These are phyloP conservation scores for Coriolopsis trogii DNA, from an alignment of 1,284 basidiomycete genomes.

Conservation along the genomic window DNA sequence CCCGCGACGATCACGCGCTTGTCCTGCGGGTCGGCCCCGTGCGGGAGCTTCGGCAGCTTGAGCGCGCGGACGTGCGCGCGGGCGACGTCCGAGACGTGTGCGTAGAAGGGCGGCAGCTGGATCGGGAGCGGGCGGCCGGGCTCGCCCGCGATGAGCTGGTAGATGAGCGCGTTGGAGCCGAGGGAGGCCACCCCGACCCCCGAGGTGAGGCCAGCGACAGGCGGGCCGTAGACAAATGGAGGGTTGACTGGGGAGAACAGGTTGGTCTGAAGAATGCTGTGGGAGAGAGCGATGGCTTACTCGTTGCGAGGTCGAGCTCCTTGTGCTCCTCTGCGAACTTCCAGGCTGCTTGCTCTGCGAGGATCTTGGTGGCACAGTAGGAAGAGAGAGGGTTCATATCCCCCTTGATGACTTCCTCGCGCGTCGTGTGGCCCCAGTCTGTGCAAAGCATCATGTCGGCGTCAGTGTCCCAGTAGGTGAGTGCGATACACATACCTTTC, in stretches of 20 bases:
- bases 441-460: no score
- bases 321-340: conserved; percentile 28
- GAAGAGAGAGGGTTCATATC: conserved; percentile 7
- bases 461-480: no score
- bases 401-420: conserved; percentile 20
- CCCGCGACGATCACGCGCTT: conserved; percentile 31
- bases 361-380: conserved; percentile 26
- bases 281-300: conserved; percentile 12
- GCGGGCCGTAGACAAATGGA: conserved; percentile 20
- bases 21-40: conserved; percentile 6
- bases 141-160: conserved; percentile 16
- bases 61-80: conserved; percentile 26
- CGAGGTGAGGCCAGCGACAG: conserved; percentile 1
- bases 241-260: conserved; percentile 18
- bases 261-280: neutral
- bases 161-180: conserved; percentile 15
- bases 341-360: conserved; percentile 31
- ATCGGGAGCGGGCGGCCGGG: conserved; percentile 8
- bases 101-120: conserved; percentile 13
- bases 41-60: conserved; percentile 12
- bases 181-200: conserved; percentile 1
- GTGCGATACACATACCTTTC: conserved; percentile 3
- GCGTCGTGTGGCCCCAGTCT: conserved; percentile 25
- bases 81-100: conserved; percentile 34
- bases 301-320: conserved; percentile 26